phyloP scores from a whole-genome alignment of 495 filamentous ascomycete species.

The Penicillium malachiteum region DNA sequence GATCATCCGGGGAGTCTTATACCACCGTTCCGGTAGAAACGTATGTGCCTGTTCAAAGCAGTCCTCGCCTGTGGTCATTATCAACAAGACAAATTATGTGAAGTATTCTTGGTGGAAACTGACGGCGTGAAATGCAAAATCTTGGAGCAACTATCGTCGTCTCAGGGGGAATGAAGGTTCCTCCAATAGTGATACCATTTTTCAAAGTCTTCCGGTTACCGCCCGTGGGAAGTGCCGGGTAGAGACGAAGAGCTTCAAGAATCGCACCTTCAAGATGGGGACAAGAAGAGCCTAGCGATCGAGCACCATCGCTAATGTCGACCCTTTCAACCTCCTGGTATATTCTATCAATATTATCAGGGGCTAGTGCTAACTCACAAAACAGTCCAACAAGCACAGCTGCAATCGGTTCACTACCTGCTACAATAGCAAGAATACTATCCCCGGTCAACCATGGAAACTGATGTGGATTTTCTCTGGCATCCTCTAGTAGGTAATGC shows the following conservation, averaged over 20 bases:
- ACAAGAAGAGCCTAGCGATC: conserved; percentile 18
- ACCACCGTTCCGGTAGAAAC: conserved; percentile 59
- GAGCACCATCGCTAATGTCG: conserved; percentile 5
- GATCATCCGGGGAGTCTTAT: conserved; percentile 44
- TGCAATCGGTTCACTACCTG: conserved; percentile 20
- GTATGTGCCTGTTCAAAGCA: conserved; percentile 37
- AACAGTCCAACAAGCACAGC: conserved; percentile 15
- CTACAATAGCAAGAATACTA: conserved; percentile 20
- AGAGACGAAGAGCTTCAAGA: conserved; percentile 51
- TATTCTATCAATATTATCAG: conserved; percentile 10
- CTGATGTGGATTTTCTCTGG: background rate
- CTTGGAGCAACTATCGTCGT: conserved; percentile 31
- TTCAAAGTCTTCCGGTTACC: conserved; percentile 32
- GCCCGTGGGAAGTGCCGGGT: conserved; percentile 44
- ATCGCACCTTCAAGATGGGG: conserved; percentile 49
- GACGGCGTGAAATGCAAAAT: conserved; percentile 38
- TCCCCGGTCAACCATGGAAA: conserved; percentile 15
- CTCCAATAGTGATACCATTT: conserved; percentile 22
- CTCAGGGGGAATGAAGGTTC: conserved; percentile 24
- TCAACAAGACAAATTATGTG: no score
- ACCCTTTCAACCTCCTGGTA: conserved; percentile 12
- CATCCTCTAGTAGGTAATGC: conserved; percentile 28
- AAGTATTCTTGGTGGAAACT: conserved; percentile 1
- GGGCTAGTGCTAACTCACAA: conserved; percentile 13
- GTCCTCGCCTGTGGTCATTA: conserved; percentile 17